These are phyloP conservation scores for Euphrasia confusa DNA, from an alignment of 257 asterid species.

Conservation along the genomic window DNA sequence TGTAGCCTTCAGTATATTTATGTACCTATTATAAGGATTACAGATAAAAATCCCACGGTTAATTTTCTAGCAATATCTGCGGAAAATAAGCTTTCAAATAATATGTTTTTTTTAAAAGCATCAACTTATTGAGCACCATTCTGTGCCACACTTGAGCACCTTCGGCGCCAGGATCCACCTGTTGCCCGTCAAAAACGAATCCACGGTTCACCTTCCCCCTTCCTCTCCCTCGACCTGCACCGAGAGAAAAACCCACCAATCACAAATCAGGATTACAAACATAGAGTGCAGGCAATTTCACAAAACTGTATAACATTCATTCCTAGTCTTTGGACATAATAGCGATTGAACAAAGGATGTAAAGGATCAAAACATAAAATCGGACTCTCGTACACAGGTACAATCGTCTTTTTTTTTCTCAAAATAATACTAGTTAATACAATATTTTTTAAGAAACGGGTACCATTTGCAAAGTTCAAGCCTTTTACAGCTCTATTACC, in stretches of 20 bases:
- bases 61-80: not conserved
- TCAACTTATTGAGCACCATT: not conserved
- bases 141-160: slow-evolving; percentile 26
- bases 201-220: slow-evolving; percentile 40
- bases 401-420: not conserved
- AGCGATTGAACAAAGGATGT: not conserved
- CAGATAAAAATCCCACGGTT: slow-evolving; percentile 3
- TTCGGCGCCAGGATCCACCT: slow-evolving; percentile 34
- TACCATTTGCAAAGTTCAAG: not conserved
- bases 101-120: not conserved
- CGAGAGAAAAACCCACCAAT: slow-evolving; percentile 2
- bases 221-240: slow-evolving; percentile 60
- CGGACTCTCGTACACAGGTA: not conserved
- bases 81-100: not conserved
- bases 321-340: no score
- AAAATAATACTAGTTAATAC: no score
- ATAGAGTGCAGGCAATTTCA: not conserved
- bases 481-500: not conserved
- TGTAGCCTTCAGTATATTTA: slow-evolving; percentile 35
- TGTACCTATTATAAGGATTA: not conserved
- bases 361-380: not conserved
- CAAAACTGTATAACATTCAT: not conserved
- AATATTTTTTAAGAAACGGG: no score
- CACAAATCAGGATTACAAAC: no score
- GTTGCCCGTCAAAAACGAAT: slow-evolving; percentile 51